Percentiles rank a stretch among this genome's conserved stretches.
phyloP scores from a whole-genome alignment of 805 yeast genomes.

The Diddensiella caesifluorescens region DNA sequence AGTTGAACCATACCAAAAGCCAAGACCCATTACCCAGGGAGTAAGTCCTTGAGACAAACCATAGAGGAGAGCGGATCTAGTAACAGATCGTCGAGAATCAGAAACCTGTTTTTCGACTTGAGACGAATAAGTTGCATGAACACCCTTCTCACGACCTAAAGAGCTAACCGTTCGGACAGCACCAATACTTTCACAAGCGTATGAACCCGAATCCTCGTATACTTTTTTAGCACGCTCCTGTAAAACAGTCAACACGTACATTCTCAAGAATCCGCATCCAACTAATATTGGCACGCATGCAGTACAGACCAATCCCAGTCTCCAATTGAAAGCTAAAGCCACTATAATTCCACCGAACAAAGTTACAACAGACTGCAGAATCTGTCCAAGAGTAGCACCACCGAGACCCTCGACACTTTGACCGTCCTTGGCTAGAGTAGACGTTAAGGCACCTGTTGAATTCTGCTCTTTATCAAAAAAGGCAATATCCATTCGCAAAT shows the following conservation, averaged over 20 bases:
- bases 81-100: conserved; percentile 25
- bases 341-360: conserved; percentile 36
- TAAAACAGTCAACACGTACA: conserved; percentile 30
- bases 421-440: conserved; percentile 37
- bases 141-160: conserved; percentile 38
- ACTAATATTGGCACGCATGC: conserved; percentile 36
- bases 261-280: conserved; percentile 37
- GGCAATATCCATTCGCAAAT: conserved; percentile 34
- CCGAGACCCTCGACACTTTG: conserved; percentile 37
- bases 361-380: conserved; percentile 33
- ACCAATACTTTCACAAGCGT: conserved; percentile 36
- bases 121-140: conserved; percentile 27
- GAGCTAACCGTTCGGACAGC: conserved; percentile 39
- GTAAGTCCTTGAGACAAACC: conserved; percentile 37
- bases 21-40: conserved; percentile 37
- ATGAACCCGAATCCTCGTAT: conserved; percentile 36
- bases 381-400: conserved; percentile 38
- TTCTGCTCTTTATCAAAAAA: conserved; percentile 35
- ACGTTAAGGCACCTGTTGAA: conserved; percentile 36
- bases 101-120: conserved; percentile 29
- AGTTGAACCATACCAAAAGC: conserved; percentile 41
- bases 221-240: conserved; percentile 35
- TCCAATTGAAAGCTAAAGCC: conserved; percentile 37
- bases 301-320: conserved; percentile 37
- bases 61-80: conserved; percentile 32